These are phyloP conservation scores for Coemansia erecta DNA, from an alignment of 192 early-diverging fungal genomes.

Conservation along the genomic window DNA sequence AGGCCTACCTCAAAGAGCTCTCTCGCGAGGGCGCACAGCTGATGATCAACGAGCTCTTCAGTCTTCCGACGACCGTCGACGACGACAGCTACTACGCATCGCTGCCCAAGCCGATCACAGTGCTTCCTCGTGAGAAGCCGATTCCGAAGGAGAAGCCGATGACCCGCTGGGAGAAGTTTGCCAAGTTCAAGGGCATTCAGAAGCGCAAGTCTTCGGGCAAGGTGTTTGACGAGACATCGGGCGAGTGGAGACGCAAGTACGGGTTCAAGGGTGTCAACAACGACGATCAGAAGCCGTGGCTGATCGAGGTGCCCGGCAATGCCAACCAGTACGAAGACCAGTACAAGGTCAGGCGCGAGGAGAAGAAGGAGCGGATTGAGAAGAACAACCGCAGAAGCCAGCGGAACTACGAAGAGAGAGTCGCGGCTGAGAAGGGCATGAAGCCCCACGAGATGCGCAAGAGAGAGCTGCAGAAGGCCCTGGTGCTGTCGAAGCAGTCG, in stretches of 20 bases:
- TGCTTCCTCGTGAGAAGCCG: slow-evolving; percentile 88
- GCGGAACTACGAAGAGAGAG: slow-evolving; percentile 82
- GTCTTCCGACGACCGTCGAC: slow-evolving; percentile 64
- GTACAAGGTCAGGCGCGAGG: slow-evolving; percentile 72
- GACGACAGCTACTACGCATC: slow-evolving; percentile 76
- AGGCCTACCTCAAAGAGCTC: slow-evolving; percentile 65
- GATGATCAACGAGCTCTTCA: slow-evolving; percentile 86
- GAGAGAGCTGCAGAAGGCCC: slow-evolving; percentile 65
- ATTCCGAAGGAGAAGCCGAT: slow-evolving; percentile 83
- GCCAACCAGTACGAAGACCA: slow-evolving; percentile 86
- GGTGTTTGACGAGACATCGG: slow-evolving; percentile 78
- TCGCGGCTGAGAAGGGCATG: slow-evolving; percentile 56
- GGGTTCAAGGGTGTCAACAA: slow-evolving; percentile 83
- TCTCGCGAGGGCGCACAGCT: slow-evolving; percentile 82
- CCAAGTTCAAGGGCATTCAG: slow-evolving; percentile 91
- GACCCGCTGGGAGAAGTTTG: slow-evolving; percentile 99
- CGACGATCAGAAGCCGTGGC: slow-evolving; percentile 82
- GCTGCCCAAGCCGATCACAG: slow-evolving; percentile 66
- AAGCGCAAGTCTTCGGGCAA: slow-evolving; percentile 77
- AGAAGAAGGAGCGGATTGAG: slow-evolving; percentile 83
- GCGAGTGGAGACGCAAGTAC: slow-evolving; percentile 84
- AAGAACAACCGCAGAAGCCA: slow-evolving; percentile 86
- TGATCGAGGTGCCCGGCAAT: slow-evolving; percentile 85
- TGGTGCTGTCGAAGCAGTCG: slow-evolving; percentile 73
- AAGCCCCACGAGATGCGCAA: slow-evolving; percentile 64